Conservation (phyloP, 2,329 filamentous ascomycete genomes). For the Fusarium sp. region DNA sequence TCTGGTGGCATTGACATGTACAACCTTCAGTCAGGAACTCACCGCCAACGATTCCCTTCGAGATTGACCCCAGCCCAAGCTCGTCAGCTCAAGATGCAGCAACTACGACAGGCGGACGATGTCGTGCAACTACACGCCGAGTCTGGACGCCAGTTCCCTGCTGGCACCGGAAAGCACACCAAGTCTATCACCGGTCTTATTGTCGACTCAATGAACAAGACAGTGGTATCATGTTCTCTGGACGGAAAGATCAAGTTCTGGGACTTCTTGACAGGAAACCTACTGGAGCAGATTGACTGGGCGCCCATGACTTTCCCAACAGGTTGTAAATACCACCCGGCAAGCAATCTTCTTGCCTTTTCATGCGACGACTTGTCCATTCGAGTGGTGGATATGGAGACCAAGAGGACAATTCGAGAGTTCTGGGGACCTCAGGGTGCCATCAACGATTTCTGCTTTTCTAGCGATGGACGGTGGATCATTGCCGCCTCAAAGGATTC, state of each 20-base stretch:
- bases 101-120: conserved; percentile 71
- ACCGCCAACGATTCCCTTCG: conserved; percentile 90
- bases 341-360: conserved; percentile 88
- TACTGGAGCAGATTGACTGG: conserved; percentile 88
- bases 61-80: conserved; percentile 83
- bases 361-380: conserved; percentile 91
- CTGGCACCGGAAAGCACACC: conserved; percentile 80
- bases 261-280: conserved; percentile 88
- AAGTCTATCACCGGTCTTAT: conserved; percentile 87
- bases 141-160: conserved; percentile 59
- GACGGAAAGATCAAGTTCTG: conserved; percentile 98
- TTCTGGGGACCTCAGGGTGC: conserved; percentile 84
- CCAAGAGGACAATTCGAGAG: conserved; percentile 91
- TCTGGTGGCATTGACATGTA: conserved; percentile 92
- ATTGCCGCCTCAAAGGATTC: conserved; percentile 88
- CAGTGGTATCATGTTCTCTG: conserved; percentile 86
- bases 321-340: conserved; percentile 83
- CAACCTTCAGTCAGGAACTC: conserved; percentile 93
- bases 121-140: conserved; percentile 69
- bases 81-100: conserved; percentile 78
- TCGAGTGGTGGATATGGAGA: conserved; percentile 90
- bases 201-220: conserved; percentile 90
- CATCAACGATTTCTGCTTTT: conserved; percentile 90
- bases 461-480: conserved; percentile 93
- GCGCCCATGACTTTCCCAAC: conserved; percentile 80